Conservation (phyloP, 768 basidiomycete species). For the Multifurca ochricompacta region DNA sequence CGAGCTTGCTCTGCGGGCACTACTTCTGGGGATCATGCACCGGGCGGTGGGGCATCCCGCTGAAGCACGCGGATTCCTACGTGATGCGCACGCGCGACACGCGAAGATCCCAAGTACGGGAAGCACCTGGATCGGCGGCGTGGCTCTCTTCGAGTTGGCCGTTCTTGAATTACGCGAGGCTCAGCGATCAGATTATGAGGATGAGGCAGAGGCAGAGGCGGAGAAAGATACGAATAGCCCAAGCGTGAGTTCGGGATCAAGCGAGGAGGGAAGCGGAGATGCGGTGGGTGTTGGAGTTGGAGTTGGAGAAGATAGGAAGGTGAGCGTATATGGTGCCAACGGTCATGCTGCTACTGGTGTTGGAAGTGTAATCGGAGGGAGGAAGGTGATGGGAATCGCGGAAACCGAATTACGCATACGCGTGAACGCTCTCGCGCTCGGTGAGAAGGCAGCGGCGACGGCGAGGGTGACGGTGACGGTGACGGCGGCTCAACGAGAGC, state of each 20-base stretch:
- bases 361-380: too few relatives aligned
- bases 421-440: slow-evolving; percentile 12
- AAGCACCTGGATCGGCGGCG: slow-evolving; percentile 60
- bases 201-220: not conserved
- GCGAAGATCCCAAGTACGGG: slow-evolving; percentile 30
- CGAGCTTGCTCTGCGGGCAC: slow-evolving; percentile 58
- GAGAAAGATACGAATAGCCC: not conserved
- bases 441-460: not conserved
- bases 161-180: slow-evolving; percentile 60
- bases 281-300: not conserved
- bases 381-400: not conserved
- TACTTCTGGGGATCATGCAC: slow-evolving; percentile 61
- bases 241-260: slow-evolving; percentile 2
- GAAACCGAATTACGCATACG: slow-evolving; percentile 3
- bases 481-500: too few relatives aligned
- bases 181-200: slow-evolving; percentile 15
- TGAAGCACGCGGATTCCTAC: slow-evolving; percentile 41
- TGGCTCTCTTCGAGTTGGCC: slow-evolving; percentile 62
- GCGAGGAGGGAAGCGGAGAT: slow-evolving; percentile 12
- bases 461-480: too few relatives aligned
- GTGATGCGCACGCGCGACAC: slow-evolving; percentile 41
- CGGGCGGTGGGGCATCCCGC: slow-evolving; percentile 44
- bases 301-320: not conserved
- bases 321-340: not conserved
- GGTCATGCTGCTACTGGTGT: too few relatives aligned